A percentile compares a stretch with the other conserved stretches of the same genome.
These are phyloP conservation scores for Acephala macrosclerotiorum DNA, from an alignment of 2,329 filamentous ascomycete genomes.

Conservation along the genomic window DNA sequence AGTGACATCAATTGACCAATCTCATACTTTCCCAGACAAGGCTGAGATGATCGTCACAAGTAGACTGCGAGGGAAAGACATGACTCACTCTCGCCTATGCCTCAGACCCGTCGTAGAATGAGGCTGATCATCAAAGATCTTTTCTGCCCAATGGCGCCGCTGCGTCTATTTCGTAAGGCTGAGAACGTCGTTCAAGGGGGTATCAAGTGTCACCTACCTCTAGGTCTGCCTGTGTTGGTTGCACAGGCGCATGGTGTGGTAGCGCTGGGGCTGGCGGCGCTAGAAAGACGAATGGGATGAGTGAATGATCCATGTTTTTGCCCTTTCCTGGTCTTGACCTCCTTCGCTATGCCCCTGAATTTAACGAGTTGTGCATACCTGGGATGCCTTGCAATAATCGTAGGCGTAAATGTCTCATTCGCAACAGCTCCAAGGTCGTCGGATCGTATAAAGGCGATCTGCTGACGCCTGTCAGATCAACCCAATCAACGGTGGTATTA, in stretches of 20 bases:
- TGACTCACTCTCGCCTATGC: slow-evolving; percentile 47
- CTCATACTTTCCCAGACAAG: slow-evolving; percentile 14
- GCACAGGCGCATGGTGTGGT: slow-evolving; percentile 31
- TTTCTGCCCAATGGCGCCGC: slow-evolving; percentile 66
- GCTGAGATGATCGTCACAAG: slow-evolving; percentile 24
- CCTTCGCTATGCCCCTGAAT: slow-evolving; percentile 6
- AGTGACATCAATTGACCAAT: slow-evolving; percentile 27
- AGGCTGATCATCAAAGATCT: slow-evolving; percentile 62
- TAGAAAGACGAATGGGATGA: slow-evolving; percentile 32
- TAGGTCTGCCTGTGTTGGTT: slow-evolving; percentile 32
- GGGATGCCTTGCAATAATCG: slow-evolving; percentile 60
- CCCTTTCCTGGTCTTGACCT: neutral
- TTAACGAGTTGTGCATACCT: slow-evolving; percentile 37
- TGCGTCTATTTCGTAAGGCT: slow-evolving; percentile 41
- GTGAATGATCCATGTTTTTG: slow-evolving; percentile 30
- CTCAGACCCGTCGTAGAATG: slow-evolving; percentile 59
- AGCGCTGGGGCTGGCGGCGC: slow-evolving; percentile 33
- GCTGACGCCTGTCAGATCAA: slow-evolving; percentile 39
- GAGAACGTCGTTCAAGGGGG: slow-evolving; percentile 8
- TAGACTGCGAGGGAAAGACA: slow-evolving; percentile 8
- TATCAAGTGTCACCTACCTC: slow-evolving; percentile 35
- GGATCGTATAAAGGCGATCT: slow-evolving; percentile 62
- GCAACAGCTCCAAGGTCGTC: slow-evolving; percentile 58
- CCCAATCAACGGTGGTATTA: slow-evolving; percentile 29
- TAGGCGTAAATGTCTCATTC: slow-evolving; percentile 57